Conservation (phyloP, 2,329 filamentous ascomycete genomes). For the Aspergillus sergii region DNA sequence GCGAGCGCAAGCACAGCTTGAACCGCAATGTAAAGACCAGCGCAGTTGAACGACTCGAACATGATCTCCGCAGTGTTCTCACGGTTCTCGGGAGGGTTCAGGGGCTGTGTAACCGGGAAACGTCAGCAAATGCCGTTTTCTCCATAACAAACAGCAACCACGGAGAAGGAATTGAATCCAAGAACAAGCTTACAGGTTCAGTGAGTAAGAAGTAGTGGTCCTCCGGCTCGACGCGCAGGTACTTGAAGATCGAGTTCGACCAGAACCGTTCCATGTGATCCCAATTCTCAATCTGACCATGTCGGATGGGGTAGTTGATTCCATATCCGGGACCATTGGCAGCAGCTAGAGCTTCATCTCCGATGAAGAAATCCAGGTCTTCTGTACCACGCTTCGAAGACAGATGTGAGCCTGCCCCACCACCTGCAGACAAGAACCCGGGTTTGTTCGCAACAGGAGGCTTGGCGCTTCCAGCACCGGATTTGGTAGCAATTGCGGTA, state of each 20-base stretch:
- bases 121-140: not conserved
- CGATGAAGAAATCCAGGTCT: conserved; percentile 98
- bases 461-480: conserved; percentile 69
- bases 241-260: conserved; percentile 99
- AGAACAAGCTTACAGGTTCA: conserved; percentile 71
- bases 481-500: conserved; percentile 96
- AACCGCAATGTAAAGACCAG: conserved; percentile 96
- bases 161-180: not conserved
- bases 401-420: conserved; percentile 78
- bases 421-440: conserved; percentile 88
- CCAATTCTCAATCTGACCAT: conserved; percentile 99
- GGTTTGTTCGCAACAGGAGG: conserved; percentile 93
- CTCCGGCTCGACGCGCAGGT: conserved; percentile 94
- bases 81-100: conserved; percentile 97
- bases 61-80: conserved; percentile 99
- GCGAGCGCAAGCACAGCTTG: conserved; percentile 95
- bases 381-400: conserved; percentile 94
- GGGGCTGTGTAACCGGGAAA: conserved; percentile 61
- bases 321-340: conserved; percentile 88
- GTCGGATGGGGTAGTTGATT: conserved; percentile 94
- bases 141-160: not conserved
- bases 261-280: conserved; percentile 99
- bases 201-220: conserved; percentile 98
- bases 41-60: conserved; percentile 99
- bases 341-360: conserved; percentile 88